Evolutionary conservation across 139 green algal genomes (phyloP).

Genomic region (Haematococcus lacustris): DNA sequence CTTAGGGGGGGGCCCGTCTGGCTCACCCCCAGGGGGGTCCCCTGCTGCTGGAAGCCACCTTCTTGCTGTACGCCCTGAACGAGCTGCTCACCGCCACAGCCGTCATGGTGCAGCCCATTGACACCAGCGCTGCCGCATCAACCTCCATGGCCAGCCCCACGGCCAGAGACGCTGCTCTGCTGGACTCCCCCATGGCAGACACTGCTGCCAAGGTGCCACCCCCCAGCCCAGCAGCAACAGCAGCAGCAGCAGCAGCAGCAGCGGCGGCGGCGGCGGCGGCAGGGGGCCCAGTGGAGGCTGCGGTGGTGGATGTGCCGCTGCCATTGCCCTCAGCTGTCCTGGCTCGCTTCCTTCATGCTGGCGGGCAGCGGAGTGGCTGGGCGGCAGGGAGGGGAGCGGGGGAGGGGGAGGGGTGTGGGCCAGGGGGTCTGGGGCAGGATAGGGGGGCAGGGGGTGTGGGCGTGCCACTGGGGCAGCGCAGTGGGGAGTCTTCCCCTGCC

Average conservation of each 20-base stretch:
- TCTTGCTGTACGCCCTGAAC: conserved; percentile 70
- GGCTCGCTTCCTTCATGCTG: no score
- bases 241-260: neutral
- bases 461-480: no score
- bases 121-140: neutral
- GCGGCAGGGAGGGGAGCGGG: no score
- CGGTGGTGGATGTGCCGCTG: conserved; percentile 50
- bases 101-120: conserved; percentile 70
- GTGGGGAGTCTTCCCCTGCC: no score
- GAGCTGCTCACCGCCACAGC: conserved; percentile 56
- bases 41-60: conserved; percentile 36
- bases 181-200: conserved; percentile 6
- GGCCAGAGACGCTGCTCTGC: no score
- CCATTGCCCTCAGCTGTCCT: conserved; percentile 22
- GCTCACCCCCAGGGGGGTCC: no score
- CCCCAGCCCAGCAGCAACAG: neutral
- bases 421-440: no score
- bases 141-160: neutral
- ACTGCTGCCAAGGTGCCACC: no score
- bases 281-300: neutral
- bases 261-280: neutral
- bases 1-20: no score
- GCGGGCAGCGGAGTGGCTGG: no score
- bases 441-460: no score
- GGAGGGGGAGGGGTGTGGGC: no score